Percentiles rank a stretch among this genome's conserved stretches.
These are phyloP conservation scores for Adansonia grandidieri DNA, from an alignment of 441 rosid species.

Conservation along the genomic window DNA sequence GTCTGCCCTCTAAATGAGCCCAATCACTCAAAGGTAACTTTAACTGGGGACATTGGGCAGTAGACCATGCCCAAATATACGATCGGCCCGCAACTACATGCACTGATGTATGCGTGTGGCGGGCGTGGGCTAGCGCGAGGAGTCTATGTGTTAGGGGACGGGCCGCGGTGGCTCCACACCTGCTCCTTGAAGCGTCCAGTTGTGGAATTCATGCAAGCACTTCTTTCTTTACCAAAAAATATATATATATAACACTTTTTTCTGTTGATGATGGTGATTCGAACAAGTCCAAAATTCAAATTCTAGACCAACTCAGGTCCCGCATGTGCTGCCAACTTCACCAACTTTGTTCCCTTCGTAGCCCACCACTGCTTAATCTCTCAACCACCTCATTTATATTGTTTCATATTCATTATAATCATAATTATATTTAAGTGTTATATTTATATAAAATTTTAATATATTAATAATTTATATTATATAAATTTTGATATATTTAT, in stretches of 20 bases:
- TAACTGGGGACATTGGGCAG: background rate
- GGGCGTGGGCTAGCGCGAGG: conserved; percentile 11
- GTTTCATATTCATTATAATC: too few relatives aligned
- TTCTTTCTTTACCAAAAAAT: background rate
- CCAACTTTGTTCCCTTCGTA: conserved; percentile 8
- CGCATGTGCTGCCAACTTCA: conserved; percentile 16
- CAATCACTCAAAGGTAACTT: too few relatives aligned
- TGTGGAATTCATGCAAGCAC: background rate
- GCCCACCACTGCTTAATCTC: background rate
- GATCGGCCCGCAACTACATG: background rate
- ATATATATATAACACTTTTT: too few relatives aligned
- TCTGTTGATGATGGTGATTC: background rate
- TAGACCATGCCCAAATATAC: background rate
- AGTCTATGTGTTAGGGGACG: background rate
- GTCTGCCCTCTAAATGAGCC: background rate
- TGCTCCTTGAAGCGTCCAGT: background rate
- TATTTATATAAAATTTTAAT: too few relatives aligned
- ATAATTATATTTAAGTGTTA: too few relatives aligned
- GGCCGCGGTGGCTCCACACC: background rate
- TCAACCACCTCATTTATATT: background rate
- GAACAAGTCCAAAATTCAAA: background rate
- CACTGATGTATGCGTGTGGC: background rate
- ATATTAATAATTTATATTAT: too few relatives aligned
- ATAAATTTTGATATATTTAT: too few relatives aligned
- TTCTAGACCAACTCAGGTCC: background rate